Evolutionary conservation across 768 basidiomycete genomes (phyloP), one percentile per base, ranked within the genome.

Genomic region (Podaxis sp.): DNA sequence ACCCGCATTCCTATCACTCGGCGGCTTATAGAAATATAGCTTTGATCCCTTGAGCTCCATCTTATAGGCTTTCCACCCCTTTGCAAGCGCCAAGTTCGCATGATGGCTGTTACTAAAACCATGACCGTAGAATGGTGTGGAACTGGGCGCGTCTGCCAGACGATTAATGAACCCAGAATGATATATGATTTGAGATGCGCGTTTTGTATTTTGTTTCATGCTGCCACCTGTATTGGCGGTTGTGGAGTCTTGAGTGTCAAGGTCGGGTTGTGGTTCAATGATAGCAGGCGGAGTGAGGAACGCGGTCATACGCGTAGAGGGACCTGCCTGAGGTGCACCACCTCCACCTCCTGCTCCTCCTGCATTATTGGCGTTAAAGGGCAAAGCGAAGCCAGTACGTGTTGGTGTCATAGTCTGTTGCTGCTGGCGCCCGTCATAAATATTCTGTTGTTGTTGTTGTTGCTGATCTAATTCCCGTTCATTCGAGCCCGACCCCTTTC

Each of bases 41-140:
- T 95, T 95, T 12, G 89, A 85, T 5, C 93, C 94, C 69, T 91
- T 89, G 27, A 96, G 76, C 66, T 93, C 89, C 50, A 89, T 80
- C 72, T 94, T 94, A 77, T 84, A 92, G 4, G 91, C 85, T 71
- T 94, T 95, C 94, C 94, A 96, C 0, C 86, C 86, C 66, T 93
- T 93, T 0, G 82, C 71, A 1, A 86, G 73, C 0, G 80, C 64
- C 19, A 37, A 37, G 15, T 38, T 50, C 13, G 53, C 33, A 36
- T 74, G 65, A 43, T 76, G 74, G 6, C 68, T 66, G 38, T 79
- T 73, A 29, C 72, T 65, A 22, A 67, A 55, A n/a, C 74, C 67
- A 65, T 68, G 51, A 17, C 49, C 65, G 40, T 59, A 37, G 54
- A 71, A 67, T n/a, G 38, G 15, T 41, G 37, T 40, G 59, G 70